These are phyloP conservation scores for Corylus americana DNA, from an alignment of 306 rosid species.

Conservation along the genomic window DNA sequence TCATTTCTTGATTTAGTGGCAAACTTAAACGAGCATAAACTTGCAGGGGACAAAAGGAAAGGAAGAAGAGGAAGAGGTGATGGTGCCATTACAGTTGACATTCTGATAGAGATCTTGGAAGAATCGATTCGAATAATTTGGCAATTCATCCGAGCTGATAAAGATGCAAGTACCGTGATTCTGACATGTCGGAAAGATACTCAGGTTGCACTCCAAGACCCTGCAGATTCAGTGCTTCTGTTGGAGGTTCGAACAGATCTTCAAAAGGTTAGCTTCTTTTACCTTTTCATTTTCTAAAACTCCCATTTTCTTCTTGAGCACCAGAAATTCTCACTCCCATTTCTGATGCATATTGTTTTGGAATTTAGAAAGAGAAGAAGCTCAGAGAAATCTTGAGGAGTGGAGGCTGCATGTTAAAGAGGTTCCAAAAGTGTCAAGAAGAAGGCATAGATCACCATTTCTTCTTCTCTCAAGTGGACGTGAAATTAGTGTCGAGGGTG, in stretches of 20 bases:
- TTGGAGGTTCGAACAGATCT: slow-evolving; percentile 52
- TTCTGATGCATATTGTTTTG: neutral
- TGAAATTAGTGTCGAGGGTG: slow-evolving; percentile 83
- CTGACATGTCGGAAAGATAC: slow-evolving; percentile 35
- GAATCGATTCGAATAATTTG: slow-evolving; percentile 80
- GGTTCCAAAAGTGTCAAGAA: slow-evolving; percentile 51
- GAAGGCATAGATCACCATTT: slow-evolving; percentile 55
- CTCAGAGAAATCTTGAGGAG: slow-evolving; percentile 57
- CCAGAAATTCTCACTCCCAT: neutral
- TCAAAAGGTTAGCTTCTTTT: slow-evolving; percentile 52
- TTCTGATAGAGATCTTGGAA: slow-evolving; percentile 62
- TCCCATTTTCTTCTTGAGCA: neutral
- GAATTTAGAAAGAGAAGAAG: slow-evolving; percentile 74
- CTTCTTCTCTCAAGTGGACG: slow-evolving; percentile 86
- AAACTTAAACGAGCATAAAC: neutral
- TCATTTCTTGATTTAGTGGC: neutral
- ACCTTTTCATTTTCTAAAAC: neutral
- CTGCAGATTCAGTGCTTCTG: slow-evolving; percentile 58
- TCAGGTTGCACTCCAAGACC: slow-evolving; percentile 58
- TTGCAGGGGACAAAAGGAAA: slow-evolving; percentile 48
- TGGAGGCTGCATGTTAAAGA: slow-evolving; percentile 79
- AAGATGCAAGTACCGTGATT: slow-evolving; percentile 38
- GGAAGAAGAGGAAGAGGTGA: slow-evolving; percentile 35
- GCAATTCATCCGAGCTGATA: slow-evolving; percentile 74
- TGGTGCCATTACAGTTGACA: slow-evolving; percentile 55